A percentile compares a stretch with the other conserved stretches of the same genome.
phyloP scores from a whole-genome alignment of 306 rosid genomes.

The Geum urbanum region DNA sequence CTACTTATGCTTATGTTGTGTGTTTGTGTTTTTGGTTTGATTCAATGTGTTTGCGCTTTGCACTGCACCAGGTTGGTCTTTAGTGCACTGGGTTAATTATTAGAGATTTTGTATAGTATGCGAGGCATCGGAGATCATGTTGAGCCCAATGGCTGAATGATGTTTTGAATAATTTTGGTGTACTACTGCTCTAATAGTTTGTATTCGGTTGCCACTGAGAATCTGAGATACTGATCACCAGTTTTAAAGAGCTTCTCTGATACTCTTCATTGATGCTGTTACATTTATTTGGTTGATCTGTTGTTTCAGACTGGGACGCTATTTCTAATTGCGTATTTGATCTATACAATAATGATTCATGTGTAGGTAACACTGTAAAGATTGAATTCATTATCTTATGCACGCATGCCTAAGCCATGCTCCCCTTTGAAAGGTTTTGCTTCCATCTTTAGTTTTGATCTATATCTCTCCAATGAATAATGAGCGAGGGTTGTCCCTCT shows the following conservation, averaged over 20 bases:
- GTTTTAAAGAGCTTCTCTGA: too few relatives aligned
- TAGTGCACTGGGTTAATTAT: not conserved
- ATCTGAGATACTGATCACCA: too few relatives aligned
- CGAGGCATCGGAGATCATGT: not conserved
- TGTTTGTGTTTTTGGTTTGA: not conserved
- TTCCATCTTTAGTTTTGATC: not conserved
- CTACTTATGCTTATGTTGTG: not conserved
- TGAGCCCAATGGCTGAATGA: not conserved
- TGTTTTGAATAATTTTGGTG: not conserved
- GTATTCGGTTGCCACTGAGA: not conserved
- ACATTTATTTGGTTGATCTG: too few relatives aligned
- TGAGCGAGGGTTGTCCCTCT: not conserved
- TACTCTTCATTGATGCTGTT: too few relatives aligned
- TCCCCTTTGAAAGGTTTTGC: not conserved
- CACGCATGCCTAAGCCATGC: not conserved
- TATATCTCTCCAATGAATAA: not conserved
- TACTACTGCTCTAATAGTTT: not conserved
- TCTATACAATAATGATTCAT: not conserved
- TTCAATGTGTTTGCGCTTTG: not conserved
- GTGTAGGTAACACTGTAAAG: not conserved
- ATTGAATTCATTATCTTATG: not conserved
- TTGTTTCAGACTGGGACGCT: too few relatives aligned
- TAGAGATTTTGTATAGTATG: not conserved
- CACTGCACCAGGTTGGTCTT: not conserved
- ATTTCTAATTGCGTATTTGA: too few relatives aligned